Evolutionary conservation across 2,329 filamentous ascomycete species (phyloP).

Genomic region (Nigrospora oryzae): DNA sequence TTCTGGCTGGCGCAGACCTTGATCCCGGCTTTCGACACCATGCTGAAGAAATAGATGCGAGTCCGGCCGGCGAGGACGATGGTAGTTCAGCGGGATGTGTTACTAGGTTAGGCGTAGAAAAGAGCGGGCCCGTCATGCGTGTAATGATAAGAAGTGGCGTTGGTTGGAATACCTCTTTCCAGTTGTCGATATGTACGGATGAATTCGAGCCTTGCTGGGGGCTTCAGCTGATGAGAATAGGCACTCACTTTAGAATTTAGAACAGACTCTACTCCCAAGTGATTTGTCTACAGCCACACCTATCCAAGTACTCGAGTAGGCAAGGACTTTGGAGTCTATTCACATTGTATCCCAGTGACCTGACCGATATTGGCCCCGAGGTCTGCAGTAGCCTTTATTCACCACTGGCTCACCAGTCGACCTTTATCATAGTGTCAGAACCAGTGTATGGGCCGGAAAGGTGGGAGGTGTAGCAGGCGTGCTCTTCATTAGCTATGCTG

Average conservation of each 20-base stretch:
- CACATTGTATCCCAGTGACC: no score
- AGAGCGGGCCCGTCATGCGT: background rate
- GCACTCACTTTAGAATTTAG: slow-evolving; percentile 1
- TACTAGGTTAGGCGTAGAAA: background rate
- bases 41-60: slow-evolving; percentile 25
- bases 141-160: slow-evolving; percentile 6
- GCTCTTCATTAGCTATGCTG: no score
- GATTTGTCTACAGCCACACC: background rate
- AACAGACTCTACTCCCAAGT: slow-evolving; percentile 6
- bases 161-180: slow-evolving; percentile 1
- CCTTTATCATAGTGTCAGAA: no score
- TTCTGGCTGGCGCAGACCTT: slow-evolving; percentile 99
- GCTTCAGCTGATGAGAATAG: background rate
- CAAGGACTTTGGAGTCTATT: background rate
- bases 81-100: background rate
- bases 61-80: background rate
- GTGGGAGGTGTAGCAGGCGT: no score
- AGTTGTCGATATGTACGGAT: background rate
- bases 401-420: no score
- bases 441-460: no score
- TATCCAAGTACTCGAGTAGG: background rate
- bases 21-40: slow-evolving; percentile 77
- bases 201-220: background rate
- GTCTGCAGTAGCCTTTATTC: no score
- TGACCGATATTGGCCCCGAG: no score